These are phyloP conservation scores for Boletus mariae DNA, from an alignment of 1,284 basidiomycete genomes.

Conservation along the genomic window DNA sequence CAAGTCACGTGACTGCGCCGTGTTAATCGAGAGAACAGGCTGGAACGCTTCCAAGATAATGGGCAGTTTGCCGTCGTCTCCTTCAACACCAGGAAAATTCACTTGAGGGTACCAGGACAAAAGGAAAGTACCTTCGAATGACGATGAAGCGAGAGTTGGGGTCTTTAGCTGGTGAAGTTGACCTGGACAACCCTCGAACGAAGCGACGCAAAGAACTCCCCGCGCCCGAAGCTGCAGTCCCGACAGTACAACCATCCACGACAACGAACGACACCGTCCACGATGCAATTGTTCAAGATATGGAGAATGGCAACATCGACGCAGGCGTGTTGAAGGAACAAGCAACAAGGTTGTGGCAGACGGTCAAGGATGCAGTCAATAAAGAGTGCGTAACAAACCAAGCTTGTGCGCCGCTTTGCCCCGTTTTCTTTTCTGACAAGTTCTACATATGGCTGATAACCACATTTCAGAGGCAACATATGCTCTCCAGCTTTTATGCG, in stretches of 20 bases:
- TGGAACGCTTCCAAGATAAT: conserved; percentile 34
- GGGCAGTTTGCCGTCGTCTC: conserved; percentile 29
- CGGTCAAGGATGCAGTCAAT: conserved; percentile 73
- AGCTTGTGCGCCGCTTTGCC: conserved; percentile 31
- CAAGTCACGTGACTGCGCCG: conserved; percentile 27
- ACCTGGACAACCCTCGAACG: conserved; percentile 56
- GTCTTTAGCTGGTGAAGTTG: conserved; percentile 45
- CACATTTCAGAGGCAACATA: conserved; percentile 52
- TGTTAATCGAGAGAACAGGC: conserved; percentile 18
- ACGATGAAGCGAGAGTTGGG: conserved; percentile 71
- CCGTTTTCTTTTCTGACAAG: conserved; percentile 32
- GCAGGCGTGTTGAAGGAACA: conserved; percentile 36
- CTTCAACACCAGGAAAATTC: conserved; percentile 27
- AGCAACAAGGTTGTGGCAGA: conserved; percentile 59
- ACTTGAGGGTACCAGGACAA: conserved; percentile 22
- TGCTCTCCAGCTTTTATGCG: conserved; percentile 73
- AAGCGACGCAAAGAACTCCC: conserved; percentile 65
- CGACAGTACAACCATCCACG: conserved; percentile 8
- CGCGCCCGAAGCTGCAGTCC: conserved; percentile 24
- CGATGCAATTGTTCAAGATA: conserved; percentile 24
- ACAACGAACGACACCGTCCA: conserved; percentile 30
- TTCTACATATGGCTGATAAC: conserved; percentile 24
- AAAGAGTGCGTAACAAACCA: conserved; percentile 69
- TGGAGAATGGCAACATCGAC: conserved; percentile 22
- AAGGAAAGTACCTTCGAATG: conserved; percentile 17